Evolutionary conservation across 2,329 filamentous ascomycete species (phyloP), one percentile per base, ranked within the genome.

Genomic region (Emergomyces pasteurianus): DNA sequence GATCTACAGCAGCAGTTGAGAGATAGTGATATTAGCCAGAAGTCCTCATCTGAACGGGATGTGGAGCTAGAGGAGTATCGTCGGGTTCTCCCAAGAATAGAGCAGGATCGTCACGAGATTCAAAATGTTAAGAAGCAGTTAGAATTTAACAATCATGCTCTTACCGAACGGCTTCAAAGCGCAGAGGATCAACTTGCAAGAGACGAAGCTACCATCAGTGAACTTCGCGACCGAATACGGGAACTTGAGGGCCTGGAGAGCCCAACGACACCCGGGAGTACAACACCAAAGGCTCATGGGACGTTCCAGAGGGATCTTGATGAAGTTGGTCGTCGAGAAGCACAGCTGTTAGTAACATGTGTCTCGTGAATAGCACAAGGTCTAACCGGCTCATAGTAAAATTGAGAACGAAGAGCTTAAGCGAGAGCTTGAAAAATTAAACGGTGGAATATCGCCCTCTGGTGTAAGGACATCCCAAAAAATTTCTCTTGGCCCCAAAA

Each of bases 61-160:
- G 71, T 74, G 40, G 74, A 76, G 61, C 66, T 77, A 52, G 73
- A 76, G 56, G 74, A 77, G 63, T 79, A 78, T 62, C 72, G 75
- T 63, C 74, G 74, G 55, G 70, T 79, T 23, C 65, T 80, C 54
- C 75, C 77, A 7, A 74, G 72, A 53, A 77, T 79, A 61, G 78
- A 80, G 62, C 76, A 78, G 65, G 77, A 79, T 60, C 73, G 75
- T 60, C 75, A 74, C 62, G 78, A 80, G 62, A 73, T 79, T 46
- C 76, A 77, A 62, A 74, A 75, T 52, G 68, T 78, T 62, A 79
- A 79, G 66, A 79, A 78, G 60, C 72, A 78, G 62, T 68, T 79
- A 10, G 77, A 79, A 62, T 77, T 78, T 62, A 76, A 79, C 64
- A 79, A 79, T 60, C 75, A 78, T 62, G 73, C 75, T 16, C 70